Percentiles rank a stretch among this genome's conserved stretches.
These are phyloP conservation scores for Cyberlindnera sargentensis DNA, from an alignment of 805 yeast species.

Conservation along the genomic window DNA sequence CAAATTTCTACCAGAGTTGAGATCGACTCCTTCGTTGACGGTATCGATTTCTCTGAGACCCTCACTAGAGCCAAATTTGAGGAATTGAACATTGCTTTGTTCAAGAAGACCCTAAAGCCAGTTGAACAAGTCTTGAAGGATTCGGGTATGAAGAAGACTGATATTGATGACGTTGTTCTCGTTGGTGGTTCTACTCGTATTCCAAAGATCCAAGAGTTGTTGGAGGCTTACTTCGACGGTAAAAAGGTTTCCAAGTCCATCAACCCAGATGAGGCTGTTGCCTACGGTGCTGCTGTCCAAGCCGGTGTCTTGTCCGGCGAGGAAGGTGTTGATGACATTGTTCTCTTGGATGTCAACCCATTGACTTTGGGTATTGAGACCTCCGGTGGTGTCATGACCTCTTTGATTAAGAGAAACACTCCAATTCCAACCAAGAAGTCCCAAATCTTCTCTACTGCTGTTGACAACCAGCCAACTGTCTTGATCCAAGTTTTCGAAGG, in stretches of 20 bases:
- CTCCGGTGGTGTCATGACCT: constrained; percentile 96
- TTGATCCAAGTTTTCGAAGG: constrained; percentile 93
- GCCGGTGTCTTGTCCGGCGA: constrained; percentile 97
- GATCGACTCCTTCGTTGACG: constrained; percentile 91
- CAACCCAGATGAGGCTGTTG: constrained; percentile 99
- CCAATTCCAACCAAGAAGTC: constrained; percentile 94
- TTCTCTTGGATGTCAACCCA: constrained; percentile 89
- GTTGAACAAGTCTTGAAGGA: constrained; percentile 95
- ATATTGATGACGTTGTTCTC: constrained; percentile 88
- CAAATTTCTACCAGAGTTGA: constrained; percentile 95
- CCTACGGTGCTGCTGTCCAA: constrained; percentile 99
- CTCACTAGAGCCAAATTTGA: constrained; percentile 97
- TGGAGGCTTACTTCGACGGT: constrained; percentile 86
- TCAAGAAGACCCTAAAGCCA: constrained; percentile 92
- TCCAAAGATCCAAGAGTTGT: constrained; percentile 93
- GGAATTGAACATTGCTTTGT: constrained; percentile 87
- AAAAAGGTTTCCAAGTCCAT: constrained; percentile 96
- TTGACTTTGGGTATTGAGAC: constrained; percentile 94
- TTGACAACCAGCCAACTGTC: constrained; percentile 94
- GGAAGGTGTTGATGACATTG: constrained; percentile 85
- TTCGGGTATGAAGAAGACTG: constrained; percentile 79
- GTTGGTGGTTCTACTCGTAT: constrained; percentile 99
- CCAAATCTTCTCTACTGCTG: constrained; percentile 92
- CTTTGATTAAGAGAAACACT: constrained; percentile 89
- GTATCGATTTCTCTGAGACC: constrained; percentile 92